Conservation (phyloP, 2,329 filamentous ascomycete genomes). For the Verticillium tricorpus region DNA sequence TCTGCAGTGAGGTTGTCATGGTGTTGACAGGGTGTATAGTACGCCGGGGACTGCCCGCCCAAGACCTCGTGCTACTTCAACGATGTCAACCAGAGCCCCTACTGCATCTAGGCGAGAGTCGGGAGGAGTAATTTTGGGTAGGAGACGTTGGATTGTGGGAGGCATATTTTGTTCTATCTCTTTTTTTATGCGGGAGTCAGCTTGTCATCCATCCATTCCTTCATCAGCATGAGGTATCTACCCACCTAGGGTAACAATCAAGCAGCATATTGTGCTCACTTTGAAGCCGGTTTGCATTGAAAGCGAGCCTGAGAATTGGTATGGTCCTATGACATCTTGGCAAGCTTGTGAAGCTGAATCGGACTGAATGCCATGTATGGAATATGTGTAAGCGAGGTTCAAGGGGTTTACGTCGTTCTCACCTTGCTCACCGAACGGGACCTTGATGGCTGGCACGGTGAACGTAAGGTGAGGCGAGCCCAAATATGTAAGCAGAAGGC, state of each 20-base stretch:
- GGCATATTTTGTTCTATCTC: not conserved
- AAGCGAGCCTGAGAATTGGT: too few relatives aligned
- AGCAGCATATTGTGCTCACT: not conserved
- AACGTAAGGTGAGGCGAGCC: too few relatives aligned
- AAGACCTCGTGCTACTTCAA: constrained; percentile 31
- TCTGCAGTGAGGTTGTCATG: not conserved
- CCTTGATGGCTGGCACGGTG: too few relatives aligned
- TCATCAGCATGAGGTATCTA: not conserved
- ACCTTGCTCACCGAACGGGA: too few relatives aligned
- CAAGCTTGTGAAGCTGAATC: too few relatives aligned
- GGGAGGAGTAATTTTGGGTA: not conserved
- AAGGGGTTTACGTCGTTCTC: too few relatives aligned
- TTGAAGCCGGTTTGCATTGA: too few relatives aligned
- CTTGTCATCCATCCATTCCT: not conserved
- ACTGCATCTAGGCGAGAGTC: constrained; percentile 19
- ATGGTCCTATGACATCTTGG: too few relatives aligned
- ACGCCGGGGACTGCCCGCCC: constrained; percentile 28
- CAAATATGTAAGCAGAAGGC: too few relatives aligned
- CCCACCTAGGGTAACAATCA: not conserved
- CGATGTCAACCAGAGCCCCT: constrained; percentile 27
- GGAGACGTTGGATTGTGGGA: not conserved
- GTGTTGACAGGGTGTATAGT: constrained; percentile 14
- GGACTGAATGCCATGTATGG: too few relatives aligned
- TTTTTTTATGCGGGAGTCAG: not conserved
- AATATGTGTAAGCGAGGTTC: too few relatives aligned